Evolutionary conservation across 768 basidiomycete genomes (phyloP), one percentile per base, ranked within the genome.

Genomic region (Chlorophyllum brunneum): DNA sequence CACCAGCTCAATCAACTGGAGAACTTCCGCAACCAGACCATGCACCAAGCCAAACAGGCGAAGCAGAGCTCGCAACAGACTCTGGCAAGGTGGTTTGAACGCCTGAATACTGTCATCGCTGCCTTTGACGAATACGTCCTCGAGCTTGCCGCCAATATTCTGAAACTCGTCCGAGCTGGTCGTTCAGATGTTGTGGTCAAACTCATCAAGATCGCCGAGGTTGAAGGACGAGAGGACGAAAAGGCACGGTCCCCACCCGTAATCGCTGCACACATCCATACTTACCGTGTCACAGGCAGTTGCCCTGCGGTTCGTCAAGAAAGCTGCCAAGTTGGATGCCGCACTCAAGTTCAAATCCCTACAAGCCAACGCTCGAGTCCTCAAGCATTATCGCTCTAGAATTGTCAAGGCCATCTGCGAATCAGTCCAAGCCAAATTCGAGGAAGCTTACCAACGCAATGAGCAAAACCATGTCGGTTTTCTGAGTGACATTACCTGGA

Each of bases 301-400:
- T 27, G 95, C 91, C 31, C 90, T 98, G 64, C 82, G 88, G 46
- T 86, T 99, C 18, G 88, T 98, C 52, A 95, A 94, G 67, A 95
- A 94, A 66, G 87, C 91, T 1, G 91, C 92, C 5, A 94, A 92
- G 62, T 76, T 89, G 65, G 95, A 95, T 61, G 89, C 93, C 16
- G 92, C 97, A 1, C 86, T 91, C 9, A 94, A 92, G 67, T 95
- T 92, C 72, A 90, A 83, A 63, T 95, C 92, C 11, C 83, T 95
- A 79, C 88, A 92, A 68, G 94, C 94, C 39, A 86, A 93, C 58
- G 91, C 95, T 10, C 85, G 95, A 37, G 76, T 92, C 29, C 83
- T 98, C 65, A 99, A 98, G 69, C 91, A 97, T 67, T 98, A 98
- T 66, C 85, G 95, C 15, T 85, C 89, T 51, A 95, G 93, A 65